Base-by-base conservation (phyloP, 768 basidiomycete genomes). In the Termitomyces sp. region DNA sequence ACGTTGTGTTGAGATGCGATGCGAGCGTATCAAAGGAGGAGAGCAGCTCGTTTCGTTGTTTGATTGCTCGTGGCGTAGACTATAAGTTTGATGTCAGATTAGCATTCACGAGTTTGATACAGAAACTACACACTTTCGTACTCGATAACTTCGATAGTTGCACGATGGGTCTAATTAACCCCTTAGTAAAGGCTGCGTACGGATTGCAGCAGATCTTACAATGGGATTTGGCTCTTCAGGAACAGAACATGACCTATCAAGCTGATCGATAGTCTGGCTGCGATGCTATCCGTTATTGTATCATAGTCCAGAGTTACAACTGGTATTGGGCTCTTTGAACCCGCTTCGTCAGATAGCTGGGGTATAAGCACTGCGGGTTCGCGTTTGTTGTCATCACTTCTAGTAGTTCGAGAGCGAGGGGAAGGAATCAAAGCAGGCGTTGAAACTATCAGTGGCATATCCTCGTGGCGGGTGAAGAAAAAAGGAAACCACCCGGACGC, bases 1-100 rank as follows among this genome's bases (percentile, higher is more conserved):
- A 92, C 0, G 90, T 90, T 0, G 88, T 88, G 53, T 79, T 75
- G 13, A 92, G 72, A 69, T 92, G 90, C 1, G 87, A 91, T 0
- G 83, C 72, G 20, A 92, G 78, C 0, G 81, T 86, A 65, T 92
- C 90, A 54, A 84, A 85, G 8, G 88, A 82, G 4, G 77, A 71
- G 14, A 92, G 67, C 1, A 91, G 69, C 30, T 90, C 88, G 5
- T 72, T 72, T 13, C 84, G 80, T 61, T 82, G 81, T 69, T 84
- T 90, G 10, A 76, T 69, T 14, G 81, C 78, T 9, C 81, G 77
- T 1, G 80, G 62, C 45, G 72, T 77, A 1, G 75, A 71, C 75
- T 85, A 59, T 7, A 6, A 10, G 38, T 32, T 35, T 2, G n/a
- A 7, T n/a, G 10, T 14, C 2, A 4, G 18, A 22, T 32, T 13